phyloP scores from a whole-genome alignment of 108 stramenopile genomes.

The Skeletonema potamos region DNA sequence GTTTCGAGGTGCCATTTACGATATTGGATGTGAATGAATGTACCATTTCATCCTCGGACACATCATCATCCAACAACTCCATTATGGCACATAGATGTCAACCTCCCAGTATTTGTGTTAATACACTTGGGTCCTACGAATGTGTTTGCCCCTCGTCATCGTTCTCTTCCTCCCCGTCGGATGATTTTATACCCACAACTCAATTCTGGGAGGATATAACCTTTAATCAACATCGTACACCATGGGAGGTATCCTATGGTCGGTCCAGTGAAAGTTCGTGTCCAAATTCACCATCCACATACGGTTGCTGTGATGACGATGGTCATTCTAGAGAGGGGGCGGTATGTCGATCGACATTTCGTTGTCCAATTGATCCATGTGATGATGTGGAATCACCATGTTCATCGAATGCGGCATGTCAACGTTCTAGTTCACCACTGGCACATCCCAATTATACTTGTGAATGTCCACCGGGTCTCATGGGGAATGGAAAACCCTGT shows the following conservation, averaged over 20 bases:
- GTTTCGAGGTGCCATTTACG: conserved; percentile 86
- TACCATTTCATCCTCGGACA: conserved; percentile 47
- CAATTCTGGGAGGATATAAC: background rate
- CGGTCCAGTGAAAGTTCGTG: conserved; percentile 51
- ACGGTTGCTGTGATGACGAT: conserved; percentile 56
- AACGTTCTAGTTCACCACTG: conserved; percentile 49
- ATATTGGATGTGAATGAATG: conserved; percentile 92
- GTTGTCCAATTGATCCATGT: conserved; percentile 78
- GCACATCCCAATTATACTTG: conserved; percentile 57
- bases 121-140: conserved; percentile 91
- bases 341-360: conserved; percentile 55
- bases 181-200: conserved; percentile 20
- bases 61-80: too few relatives aligned
- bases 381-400: conserved; percentile 24
- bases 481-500: conserved; percentile 82
- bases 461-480: conserved; percentile 64
- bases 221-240: conserved; percentile 26
- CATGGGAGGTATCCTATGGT: conserved; percentile 70
- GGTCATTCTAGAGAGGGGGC: conserved; percentile 59
- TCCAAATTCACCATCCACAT: conserved; percentile 50
- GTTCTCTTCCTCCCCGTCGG: background rate
- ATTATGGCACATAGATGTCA: conserved; percentile 83
- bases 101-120: conserved; percentile 71
- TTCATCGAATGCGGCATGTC: conserved; percentile 62
- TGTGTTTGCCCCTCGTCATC: conserved; percentile 72